A percentile compares a stretch with the other conserved stretches of the same genome.
These are phyloP conservation scores for Psophocarpus tetragonolobus DNA, from an alignment of 306 rosid genomes.

Conservation along the genomic window DNA sequence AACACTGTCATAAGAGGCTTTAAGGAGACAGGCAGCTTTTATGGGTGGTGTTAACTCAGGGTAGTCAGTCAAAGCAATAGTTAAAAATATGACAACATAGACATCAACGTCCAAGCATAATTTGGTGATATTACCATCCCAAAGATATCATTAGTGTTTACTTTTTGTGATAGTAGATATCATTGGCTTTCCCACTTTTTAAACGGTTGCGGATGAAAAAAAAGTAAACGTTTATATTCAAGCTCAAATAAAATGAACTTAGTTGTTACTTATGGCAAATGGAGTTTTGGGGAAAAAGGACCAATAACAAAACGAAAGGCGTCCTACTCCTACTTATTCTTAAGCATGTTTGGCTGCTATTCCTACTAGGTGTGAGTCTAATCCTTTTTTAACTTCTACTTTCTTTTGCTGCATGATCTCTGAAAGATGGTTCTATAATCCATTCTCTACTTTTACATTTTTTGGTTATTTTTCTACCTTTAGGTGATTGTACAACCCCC, in stretches of 20 bases:
- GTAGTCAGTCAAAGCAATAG: slow-evolving; percentile 39
- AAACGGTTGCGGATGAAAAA: background rate
- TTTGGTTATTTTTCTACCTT: background rate
- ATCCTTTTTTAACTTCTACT: background rate
- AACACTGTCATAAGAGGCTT: slow-evolving; percentile 21
- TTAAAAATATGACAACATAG: slow-evolving; percentile 29
- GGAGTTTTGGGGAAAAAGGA: background rate
- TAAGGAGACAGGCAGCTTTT: slow-evolving; percentile 41
- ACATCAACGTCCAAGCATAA: slow-evolving; percentile 25
- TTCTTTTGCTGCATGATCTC: slow-evolving; percentile 15
- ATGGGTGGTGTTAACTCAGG: slow-evolving; percentile 14
- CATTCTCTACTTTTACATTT: background rate
- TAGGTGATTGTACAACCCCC: background rate
- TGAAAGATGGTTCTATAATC: background rate
- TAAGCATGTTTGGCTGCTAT: slow-evolving; percentile 25
- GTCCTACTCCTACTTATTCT: too few species aligned
- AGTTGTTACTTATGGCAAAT: background rate
- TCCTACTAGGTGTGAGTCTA: slow-evolving; percentile 5
- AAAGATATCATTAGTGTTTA: slow-evolving; percentile 23
- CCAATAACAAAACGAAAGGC: slow-evolving; percentile 22
- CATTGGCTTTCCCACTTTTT: slow-evolving; percentile 13
- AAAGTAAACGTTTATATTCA: slow-evolving; percentile 14
- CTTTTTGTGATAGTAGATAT: slow-evolving; percentile 28
- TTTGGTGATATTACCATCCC: slow-evolving; percentile 25
- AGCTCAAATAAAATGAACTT: background rate